Evolutionary conservation across 176 grass and related monocot genomes (phyloP).

Genomic region (Neostapfia colusana): DNA sequence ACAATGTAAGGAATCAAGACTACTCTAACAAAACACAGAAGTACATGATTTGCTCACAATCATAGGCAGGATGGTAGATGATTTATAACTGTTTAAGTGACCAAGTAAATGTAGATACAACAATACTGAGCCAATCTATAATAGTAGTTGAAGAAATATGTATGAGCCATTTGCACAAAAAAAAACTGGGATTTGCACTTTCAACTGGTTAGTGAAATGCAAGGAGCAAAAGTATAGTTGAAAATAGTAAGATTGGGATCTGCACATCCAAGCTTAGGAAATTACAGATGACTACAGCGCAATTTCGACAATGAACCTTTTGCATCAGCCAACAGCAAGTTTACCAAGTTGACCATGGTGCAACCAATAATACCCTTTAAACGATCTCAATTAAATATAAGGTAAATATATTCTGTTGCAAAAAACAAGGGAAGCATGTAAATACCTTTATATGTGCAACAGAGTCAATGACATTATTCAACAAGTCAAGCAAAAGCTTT

Average conservation of each 20-base stretch:
- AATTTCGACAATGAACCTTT: background rate
- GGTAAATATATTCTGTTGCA: background rate
- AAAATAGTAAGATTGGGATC: background rate
- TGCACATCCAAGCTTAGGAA: background rate
- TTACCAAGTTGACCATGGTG: background rate
- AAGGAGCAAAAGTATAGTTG: background rate
- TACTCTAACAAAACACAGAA: conserved; percentile 8
- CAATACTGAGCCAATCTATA: background rate
- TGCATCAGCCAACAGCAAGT: background rate
- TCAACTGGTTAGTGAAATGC: background rate
- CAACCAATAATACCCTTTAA: background rate
- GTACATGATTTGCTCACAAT: background rate
- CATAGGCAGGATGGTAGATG: background rate
- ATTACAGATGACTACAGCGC: too few species aligned
- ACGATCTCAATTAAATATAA: background rate
- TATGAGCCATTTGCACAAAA: background rate
- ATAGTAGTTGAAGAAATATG: background rate
- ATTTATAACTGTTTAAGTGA: background rate
- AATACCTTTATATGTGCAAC: conserved; percentile 57
- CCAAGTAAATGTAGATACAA: background rate
- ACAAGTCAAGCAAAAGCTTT: conserved; percentile 47
- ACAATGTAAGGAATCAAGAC: background rate
- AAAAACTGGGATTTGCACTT: background rate
- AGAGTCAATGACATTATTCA: conserved; percentile 42
- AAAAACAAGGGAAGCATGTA: conserved; percentile 1